Base-by-base conservation (phyloP, 257 asterid genomes). In the Scutellaria minor region DNA sequence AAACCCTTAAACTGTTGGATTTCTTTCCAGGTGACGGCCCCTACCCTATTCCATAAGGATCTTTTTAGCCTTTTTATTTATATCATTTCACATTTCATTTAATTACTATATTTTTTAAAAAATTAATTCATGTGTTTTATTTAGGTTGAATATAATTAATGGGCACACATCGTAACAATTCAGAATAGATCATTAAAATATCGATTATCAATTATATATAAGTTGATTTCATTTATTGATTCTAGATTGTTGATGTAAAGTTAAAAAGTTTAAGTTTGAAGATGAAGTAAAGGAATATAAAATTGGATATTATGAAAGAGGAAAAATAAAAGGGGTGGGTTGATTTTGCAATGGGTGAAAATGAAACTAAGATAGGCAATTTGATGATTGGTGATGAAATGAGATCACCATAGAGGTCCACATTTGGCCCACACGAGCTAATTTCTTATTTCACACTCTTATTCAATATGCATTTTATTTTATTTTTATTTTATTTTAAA, bases 381-480 rank as follows among this genome's bases (percentile, higher is more conserved):
- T 52, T 24, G 64, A 52, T 22, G 44, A 51, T 40, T 11, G 55
- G 31, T 53, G 73, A 24, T 52, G 60, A 58, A 66, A 46, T 74
- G 40, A 27, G 22, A 51, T 51, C 71, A 73, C 56, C 9, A 41
- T 11, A 40, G 60, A 45, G 37, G 58, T 57, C 68, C 67, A 31
- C 48, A 20, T 18, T 20, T 52, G 72, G 61, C 51, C 72, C 72
- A 67, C 59, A 51, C 46, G 5, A 27, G 20, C 1, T 37, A 2
- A 69, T 70, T 48, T 72, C 62, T 72, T 72, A 61, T 14, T 50
- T 68, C 52, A 68, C 64, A 68, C 64, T 64, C 64, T 53, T 44
- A 31, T 31, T 31, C 37, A 3, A 53, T 0, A 20, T 53, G 22
- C 59, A 53, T 53, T 18, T 18, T 18, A 18, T 18, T 18, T 18